Base-by-base conservation (phyloP, 2,329 filamentous ascomycete species). In the Aspergillus ochraceus region DNA sequence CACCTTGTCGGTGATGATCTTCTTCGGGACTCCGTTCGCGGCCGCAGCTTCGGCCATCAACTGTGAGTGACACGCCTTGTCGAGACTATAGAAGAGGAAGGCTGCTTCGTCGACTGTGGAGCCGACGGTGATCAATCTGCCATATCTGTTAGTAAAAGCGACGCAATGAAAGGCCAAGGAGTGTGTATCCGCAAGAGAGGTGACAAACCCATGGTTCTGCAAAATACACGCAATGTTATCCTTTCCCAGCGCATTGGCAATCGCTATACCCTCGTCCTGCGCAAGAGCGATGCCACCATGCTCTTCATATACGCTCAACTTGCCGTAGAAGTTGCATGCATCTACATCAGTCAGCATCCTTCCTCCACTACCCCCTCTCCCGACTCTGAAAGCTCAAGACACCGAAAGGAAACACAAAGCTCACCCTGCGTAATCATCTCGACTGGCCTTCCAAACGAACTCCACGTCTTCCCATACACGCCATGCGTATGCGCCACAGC, bases 391-490 rank as follows among this genome's bases (percentile, higher is more conserved):
- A 24, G 22, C 22, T 4, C 22, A 24, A 24, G 22, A 24, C 22
- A 22, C 22, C 22, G 22, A 22, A 22, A 22, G 22, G 22, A 22
- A 22, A 22, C 22, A 22, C 2, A 22, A 22, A 22, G 22, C 22
- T 22, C 17, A 86, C 87, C 85, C 71, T 87, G 85, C 0, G 84
- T 84, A 51, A 84, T 81, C 67, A 83, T 86, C 60, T 87, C 84
- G 50, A 87, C 77, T 6, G 79, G 79, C 60, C 83, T 83, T 8
- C 87, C 87, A 22, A 88, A 81, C 0, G 85, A 76, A 66, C 84
- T 86, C 76, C 89, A 89, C 11, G 86, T 82, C 53, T 84, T 83
- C 4, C 85, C 85, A 66, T 86, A 81, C 52, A 86, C 78, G 17
- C 80, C 81, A 70, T 87, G 85, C 1, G 81, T 82, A 69, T 88